Conservation (phyloP, 2,329 filamentous ascomycete genomes). For the Metarhizium humberi region DNA sequence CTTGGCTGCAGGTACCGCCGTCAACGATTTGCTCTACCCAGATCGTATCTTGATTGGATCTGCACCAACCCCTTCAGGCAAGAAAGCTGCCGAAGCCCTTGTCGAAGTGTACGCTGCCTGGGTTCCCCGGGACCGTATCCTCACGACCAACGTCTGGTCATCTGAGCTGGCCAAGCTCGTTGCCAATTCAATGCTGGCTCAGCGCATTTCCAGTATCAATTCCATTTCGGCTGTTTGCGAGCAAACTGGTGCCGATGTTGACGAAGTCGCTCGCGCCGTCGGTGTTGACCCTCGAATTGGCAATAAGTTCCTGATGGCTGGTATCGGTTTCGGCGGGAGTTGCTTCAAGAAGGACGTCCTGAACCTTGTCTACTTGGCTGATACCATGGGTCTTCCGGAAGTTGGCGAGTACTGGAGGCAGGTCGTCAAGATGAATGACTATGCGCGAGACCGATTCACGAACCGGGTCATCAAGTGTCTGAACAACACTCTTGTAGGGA, state of each 20-base stretch:
- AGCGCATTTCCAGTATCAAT: conserved; percentile 75
- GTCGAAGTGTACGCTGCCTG: conserved; percentile 60
- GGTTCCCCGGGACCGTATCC: conserved; percentile 57
- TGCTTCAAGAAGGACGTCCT: conserved; percentile 78
- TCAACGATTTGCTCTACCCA: conserved; percentile 60
- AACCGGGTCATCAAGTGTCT: conserved; percentile 56
- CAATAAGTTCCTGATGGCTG: conserved; percentile 62
- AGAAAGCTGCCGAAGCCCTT: conserved; percentile 52
- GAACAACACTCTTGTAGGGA: conserved; percentile 58
- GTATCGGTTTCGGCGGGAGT: conserved; percentile 69
- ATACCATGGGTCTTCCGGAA: conserved; percentile 58
- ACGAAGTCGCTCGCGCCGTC: conserved; percentile 58
- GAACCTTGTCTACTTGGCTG: conserved; percentile 63
- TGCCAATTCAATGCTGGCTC: conserved; percentile 71
- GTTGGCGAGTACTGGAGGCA: conserved; percentile 68
- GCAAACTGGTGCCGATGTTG: conserved; percentile 64
- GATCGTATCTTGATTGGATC: conserved; percentile 71
- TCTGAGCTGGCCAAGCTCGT: conserved; percentile 73
- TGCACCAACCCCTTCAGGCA: conserved; percentile 48
- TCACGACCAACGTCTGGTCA: conserved; percentile 67
- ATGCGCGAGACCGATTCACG: conserved; percentile 60
- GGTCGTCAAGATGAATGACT: conserved; percentile 69
- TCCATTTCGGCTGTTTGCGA: conserved; percentile 74
- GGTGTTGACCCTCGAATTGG: conserved; percentile 67
- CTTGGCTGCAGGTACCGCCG: conserved; percentile 66